A percentile compares a stretch with the other conserved stretches of the same genome.
Conservation (phyloP, 768 basidiomycete species). For the Russula ochroleuca region DNA sequence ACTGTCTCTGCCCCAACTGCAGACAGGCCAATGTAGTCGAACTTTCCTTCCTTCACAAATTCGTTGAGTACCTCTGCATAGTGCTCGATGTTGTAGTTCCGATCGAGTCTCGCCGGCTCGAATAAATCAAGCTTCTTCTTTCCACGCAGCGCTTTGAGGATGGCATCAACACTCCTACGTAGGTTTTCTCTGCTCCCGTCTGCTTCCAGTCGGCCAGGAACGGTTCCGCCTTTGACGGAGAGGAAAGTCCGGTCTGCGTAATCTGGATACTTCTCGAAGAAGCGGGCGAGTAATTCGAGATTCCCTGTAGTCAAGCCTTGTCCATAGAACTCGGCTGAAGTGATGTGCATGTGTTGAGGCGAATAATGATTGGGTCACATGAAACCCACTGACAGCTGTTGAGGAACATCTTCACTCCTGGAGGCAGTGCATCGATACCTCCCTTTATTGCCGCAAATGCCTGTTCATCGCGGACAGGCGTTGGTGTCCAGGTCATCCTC, state of each 20-base stretch:
- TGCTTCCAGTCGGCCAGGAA: constrained; percentile 3
- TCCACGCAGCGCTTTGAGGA: constrained; percentile 45
- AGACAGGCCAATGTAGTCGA: constrained; percentile 56
- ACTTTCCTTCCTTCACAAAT: constrained; percentile 51
- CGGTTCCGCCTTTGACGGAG: constrained; percentile 42
- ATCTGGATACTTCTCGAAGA: constrained; percentile 46
- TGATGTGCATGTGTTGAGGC: background rate
- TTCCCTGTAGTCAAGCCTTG: constrained; percentile 41
- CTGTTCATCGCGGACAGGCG: constrained; percentile 49
- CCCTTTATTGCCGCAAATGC: constrained; percentile 60
- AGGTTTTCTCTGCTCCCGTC: constrained; percentile 43
- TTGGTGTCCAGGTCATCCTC: constrained; percentile 53
- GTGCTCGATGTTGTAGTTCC: constrained; percentile 44
- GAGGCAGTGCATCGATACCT: constrained; percentile 41
- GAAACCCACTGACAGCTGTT: constrained; percentile 42
- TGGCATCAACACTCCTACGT: constrained; percentile 42
- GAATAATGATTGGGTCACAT: background rate
- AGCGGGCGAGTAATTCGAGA: constrained; percentile 46
- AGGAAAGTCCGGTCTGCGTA: constrained; percentile 47
- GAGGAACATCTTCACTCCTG: constrained; percentile 46
- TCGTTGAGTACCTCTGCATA: constrained; percentile 41
- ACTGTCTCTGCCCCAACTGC: constrained; percentile 52
- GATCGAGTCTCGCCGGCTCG: constrained; percentile 49
- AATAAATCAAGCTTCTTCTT: constrained; percentile 59
- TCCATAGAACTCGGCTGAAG: constrained; percentile 57